Base-by-base conservation (phyloP, 2,329 filamentous ascomycete species). In the Alternaria longipes region DNA sequence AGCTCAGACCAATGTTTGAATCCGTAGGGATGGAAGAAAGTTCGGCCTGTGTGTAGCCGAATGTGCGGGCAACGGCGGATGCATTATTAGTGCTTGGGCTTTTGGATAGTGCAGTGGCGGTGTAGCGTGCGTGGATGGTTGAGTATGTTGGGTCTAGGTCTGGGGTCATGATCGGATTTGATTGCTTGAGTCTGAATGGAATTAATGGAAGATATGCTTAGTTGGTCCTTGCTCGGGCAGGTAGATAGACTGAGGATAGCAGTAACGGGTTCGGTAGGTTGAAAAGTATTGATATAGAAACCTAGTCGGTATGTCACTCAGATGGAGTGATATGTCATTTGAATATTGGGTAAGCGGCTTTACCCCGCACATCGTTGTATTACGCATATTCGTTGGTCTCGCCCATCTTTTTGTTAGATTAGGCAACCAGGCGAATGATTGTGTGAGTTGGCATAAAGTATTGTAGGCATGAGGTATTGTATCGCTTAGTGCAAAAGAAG, bases 1-100 rank as follows among this genome's bases (percentile, higher is more conserved):
- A 87, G 75, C 83, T 84, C 4, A 87, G 69, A 0, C 85, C 85
- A 4, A 87, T 76, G 64, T 87, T 87, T 26, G 85, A 75, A 42
- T 80, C 81, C 8, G 79, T 63, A 0, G 85, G 84, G 30, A 83
- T 79, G n/a, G 64, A 72, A 18, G 73, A 69, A 1, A 87, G 81
- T 52, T 86, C 83, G 30, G 83, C 78, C 8, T 80, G 76, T 12
- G 78, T 78, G 50, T 70, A 70, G 5, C 63, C 65, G 24, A 66
- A 68, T 11, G 65, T 58, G 54, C 61, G 52, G 7, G 65, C 65
- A 32, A 66, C 49, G 45, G 49, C 18, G 8, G 38, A 40, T 20
- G 38, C n/a, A 40, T 40, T 45, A 14, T 61, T 54, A 38, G 51
- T 28, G 52, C 20, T 65, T 53, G 30, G 32, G 12, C 6, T 24